These are phyloP conservation scores for Aspergillus brunneoviolaceus DNA, from an alignment of 2,329 filamentous ascomycete species.

Conservation along the genomic window DNA sequence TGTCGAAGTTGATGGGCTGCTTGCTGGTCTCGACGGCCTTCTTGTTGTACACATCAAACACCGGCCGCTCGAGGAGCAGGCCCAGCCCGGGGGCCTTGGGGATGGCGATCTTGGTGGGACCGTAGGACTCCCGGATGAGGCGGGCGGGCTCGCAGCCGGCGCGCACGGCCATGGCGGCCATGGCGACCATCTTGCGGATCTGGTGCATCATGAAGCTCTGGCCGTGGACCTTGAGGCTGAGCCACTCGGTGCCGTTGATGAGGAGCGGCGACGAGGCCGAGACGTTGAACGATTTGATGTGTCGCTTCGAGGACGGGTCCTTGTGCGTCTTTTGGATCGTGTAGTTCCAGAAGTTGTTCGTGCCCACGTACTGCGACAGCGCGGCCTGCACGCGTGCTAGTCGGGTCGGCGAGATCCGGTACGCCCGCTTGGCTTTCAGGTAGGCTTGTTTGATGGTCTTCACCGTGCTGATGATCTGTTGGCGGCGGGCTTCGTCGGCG, in stretches of 20 bases:
- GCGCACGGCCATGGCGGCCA: slow-evolving; percentile 80
- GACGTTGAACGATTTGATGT: slow-evolving; percentile 88
- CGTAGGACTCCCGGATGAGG: slow-evolving; percentile 74
- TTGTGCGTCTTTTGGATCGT: slow-evolving; percentile 81
- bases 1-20: slow-evolving; percentile 73
- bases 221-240: slow-evolving; percentile 92
- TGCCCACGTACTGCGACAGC: slow-evolving; percentile 75
- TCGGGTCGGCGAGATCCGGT: slow-evolving; percentile 73
- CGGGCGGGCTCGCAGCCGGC: slow-evolving; percentile 69
- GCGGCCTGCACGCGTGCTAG: slow-evolving; percentile 73
- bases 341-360: slow-evolving; percentile 95
- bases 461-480: slow-evolving; percentile 63
- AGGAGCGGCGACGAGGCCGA: slow-evolving; percentile 65
- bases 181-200: slow-evolving; percentile 97
- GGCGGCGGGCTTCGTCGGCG: slow-evolving; percentile 27
- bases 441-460: slow-evolving; percentile 79
- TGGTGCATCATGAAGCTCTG: slow-evolving; percentile 99
- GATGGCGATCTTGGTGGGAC: slow-evolving; percentile 72
- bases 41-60: slow-evolving; percentile 86
- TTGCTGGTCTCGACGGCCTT: slow-evolving; percentile 59
- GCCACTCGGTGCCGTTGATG: slow-evolving; percentile 91
- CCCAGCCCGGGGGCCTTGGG: slow-evolving; percentile 92
- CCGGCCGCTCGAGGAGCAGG: slow-evolving; percentile 81
- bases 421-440: slow-evolving; percentile 76
- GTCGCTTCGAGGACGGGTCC: slow-evolving; percentile 82